phyloP scores from a whole-genome alignment of 306 rosid species.

The Coriaria nepalensis region DNA sequence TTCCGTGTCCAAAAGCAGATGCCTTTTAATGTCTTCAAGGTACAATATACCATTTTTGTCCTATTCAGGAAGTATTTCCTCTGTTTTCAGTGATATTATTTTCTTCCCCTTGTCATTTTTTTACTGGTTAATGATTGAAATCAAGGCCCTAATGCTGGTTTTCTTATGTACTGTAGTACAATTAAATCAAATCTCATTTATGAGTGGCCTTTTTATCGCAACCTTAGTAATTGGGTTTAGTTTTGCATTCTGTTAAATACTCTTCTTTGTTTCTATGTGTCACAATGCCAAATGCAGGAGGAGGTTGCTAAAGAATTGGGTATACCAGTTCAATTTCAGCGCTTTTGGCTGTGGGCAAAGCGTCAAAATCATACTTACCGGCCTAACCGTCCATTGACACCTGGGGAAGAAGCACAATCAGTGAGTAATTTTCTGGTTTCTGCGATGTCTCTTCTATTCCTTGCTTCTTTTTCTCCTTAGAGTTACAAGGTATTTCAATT shows the following conservation, averaged over 20 bases:
- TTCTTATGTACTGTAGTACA: too few relatives aligned
- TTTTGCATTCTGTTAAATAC: too few relatives aligned
- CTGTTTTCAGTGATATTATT: neutral
- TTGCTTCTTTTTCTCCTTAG: neutral
- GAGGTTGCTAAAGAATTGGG: conserved; percentile 80
- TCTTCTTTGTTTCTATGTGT: too few relatives aligned
- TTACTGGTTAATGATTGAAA: too few relatives aligned
- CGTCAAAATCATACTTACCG: conserved; percentile 82
- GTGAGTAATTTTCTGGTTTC: conserved; percentile 27
- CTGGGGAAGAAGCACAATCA: conserved; percentile 55
- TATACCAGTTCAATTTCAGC: conserved; percentile 70
- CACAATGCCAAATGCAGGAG: conserved; percentile 38
- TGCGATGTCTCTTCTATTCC: neutral
- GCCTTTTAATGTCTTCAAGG: conserved; percentile 67
- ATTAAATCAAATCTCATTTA: too few relatives aligned
- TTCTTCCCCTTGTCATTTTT: neutral
- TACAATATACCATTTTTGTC: conserved; percentile 17
- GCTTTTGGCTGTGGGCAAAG: conserved; percentile 88
- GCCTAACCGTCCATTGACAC: conserved; percentile 63
- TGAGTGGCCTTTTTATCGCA: too few relatives aligned
- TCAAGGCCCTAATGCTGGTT: too few relatives aligned
- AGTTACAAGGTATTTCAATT: too few relatives aligned
- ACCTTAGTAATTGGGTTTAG: too few relatives aligned
- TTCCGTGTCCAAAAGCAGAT: conserved; percentile 74
- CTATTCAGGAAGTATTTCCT: conserved; percentile 4